Evolutionary conservation across 2,329 filamentous ascomycete genomes (phyloP).

Genomic region (Diaporthe sp.): DNA sequence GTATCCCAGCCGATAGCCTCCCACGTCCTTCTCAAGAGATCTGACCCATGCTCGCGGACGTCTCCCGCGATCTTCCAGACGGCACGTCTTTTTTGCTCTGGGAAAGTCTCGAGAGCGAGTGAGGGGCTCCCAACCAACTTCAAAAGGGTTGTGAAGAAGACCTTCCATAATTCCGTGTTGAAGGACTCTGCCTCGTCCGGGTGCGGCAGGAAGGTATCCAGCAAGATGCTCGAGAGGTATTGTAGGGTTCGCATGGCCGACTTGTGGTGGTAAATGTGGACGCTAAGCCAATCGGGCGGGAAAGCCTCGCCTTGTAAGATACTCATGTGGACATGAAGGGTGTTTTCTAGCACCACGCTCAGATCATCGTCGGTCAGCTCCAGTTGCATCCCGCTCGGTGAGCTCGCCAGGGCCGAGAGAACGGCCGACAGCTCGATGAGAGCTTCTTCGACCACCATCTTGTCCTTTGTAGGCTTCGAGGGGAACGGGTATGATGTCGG

Average conservation of each 20-base stretch:
- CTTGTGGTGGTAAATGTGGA: conserved; percentile 93
- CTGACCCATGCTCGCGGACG: conserved; percentile 91
- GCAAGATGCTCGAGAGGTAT: conserved; percentile 82
- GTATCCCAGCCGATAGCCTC: conserved; percentile 98
- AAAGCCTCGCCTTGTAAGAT: conserved; percentile 92
- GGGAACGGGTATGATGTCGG: conserved; percentile 93
- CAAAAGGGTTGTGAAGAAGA: conserved; percentile 90
- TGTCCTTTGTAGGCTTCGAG: conserved; percentile 74
- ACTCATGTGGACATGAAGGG: conserved; percentile 88
- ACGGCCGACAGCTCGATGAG: conserved; percentile 91
- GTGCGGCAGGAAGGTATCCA: conserved; percentile 87
- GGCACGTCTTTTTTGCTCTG: conserved; percentile 94
- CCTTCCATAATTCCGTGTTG: conserved; percentile 93
- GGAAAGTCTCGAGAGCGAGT: conserved; percentile 93
- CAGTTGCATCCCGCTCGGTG: conserved; percentile 80
- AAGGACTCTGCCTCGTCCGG: conserved; percentile 94
- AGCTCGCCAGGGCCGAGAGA: conserved; percentile 84
- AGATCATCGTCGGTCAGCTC: conserved; percentile 83
- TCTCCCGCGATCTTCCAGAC: conserved; percentile 99
- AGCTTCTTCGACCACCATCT: conserved; percentile 82
- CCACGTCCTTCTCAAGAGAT: conserved; percentile 88
- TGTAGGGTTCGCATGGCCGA: conserved; percentile 89
- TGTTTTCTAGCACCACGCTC: conserved; percentile 80
- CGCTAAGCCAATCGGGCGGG: conserved; percentile 89
- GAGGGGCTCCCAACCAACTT: conserved; percentile 91